These are phyloP conservation scores for Carallia pectinifolia DNA, from an alignment of 345 rosid genomes.

Conservation along the genomic window DNA sequence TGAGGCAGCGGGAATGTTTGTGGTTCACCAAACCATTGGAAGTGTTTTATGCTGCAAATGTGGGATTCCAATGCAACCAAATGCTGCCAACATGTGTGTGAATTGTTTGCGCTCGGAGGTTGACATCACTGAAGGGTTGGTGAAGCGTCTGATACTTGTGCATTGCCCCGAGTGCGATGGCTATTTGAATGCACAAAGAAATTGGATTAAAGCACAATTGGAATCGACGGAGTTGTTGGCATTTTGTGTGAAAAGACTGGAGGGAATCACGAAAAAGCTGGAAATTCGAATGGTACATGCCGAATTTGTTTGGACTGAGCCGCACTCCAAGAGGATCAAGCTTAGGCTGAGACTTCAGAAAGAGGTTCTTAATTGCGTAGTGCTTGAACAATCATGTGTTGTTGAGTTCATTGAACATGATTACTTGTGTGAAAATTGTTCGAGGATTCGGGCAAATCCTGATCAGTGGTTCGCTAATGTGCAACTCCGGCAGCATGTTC, in stretches of 20 bases:
- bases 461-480: slow-evolving; percentile 63
- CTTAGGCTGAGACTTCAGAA: slow-evolving; percentile 28
- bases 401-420: slow-evolving; percentile 30
- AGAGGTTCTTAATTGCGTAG: slow-evolving; percentile 34
- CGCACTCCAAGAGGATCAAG: slow-evolving; percentile 56
- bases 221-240: slow-evolving; percentile 50
- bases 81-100: slow-evolving; percentile 25
- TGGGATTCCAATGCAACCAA: slow-evolving; percentile 20
- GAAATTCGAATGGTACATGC: slow-evolving; percentile 37
- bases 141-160: slow-evolving; percentile 6
- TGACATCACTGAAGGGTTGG: slow-evolving; percentile 23
- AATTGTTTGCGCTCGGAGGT: slow-evolving; percentile 19
- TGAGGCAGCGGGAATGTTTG: slow-evolving; percentile 14
- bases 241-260: slow-evolving; percentile 40
- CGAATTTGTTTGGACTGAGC: slow-evolving; percentile 60
- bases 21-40: slow-evolving; percentile 20
- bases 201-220: slow-evolving; percentile 50
- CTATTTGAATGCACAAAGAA: slow-evolving; percentile 27
- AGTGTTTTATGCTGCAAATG: slow-evolving; percentile 25
- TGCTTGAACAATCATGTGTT: slow-evolving; percentile 31
- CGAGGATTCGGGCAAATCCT: slow-evolving; percentile 55
- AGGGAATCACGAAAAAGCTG: slow-evolving; percentile 22
- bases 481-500: slow-evolving; percentile 66
- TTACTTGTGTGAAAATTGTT: slow-evolving; percentile 30
- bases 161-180: slow-evolving; percentile 22